Percentiles rank a stretch among this genome's conserved stretches.
These are phyloP conservation scores for Silene noctiflora DNA, from an alignment of 179 eudicot species.

Conservation along the genomic window DNA sequence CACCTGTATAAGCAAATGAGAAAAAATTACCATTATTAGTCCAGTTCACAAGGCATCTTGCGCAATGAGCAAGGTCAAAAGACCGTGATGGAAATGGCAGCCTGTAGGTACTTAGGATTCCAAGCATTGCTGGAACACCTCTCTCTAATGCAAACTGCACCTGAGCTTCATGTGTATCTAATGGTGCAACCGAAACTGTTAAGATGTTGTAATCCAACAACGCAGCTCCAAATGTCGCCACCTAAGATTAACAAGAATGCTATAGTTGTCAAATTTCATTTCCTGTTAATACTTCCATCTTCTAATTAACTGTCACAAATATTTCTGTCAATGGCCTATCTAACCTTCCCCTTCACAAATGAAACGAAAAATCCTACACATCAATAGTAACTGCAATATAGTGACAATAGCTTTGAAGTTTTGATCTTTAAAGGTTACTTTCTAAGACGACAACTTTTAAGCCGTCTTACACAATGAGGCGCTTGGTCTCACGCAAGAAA, in stretches of 20 bases:
- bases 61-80: conserved; percentile 83
- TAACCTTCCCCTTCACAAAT: too few relatives aligned
- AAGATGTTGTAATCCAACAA: conserved; percentile 51
- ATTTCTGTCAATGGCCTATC: neutral
- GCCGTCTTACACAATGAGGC: too few relatives aligned
- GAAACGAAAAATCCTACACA: too few relatives aligned
- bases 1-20: neutral
- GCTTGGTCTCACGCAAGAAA: too few relatives aligned
- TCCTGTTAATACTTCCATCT: neutral
- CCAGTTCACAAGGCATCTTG: conserved; percentile 82
- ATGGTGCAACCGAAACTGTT: conserved; percentile 72
- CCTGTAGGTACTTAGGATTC: conserved; percentile 55
- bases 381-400: too few relatives aligned
- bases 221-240: conserved; percentile 71
- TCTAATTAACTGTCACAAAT: neutral
- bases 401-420: too few relatives aligned
- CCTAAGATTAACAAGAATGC: conserved; percentile 31
- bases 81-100: conserved; percentile 72
- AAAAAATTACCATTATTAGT: conserved; percentile 47
- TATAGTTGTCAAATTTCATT: neutral
- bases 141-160: conserved; percentile 79
- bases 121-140: conserved; percentile 74
- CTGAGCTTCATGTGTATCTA: conserved; percentile 72
- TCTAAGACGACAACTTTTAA: too few relatives aligned
- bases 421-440: too few relatives aligned